Evolutionary conservation across 2,329 filamentous ascomycete species (phyloP).

Genomic region (Sarocladium brachiariae): DNA sequence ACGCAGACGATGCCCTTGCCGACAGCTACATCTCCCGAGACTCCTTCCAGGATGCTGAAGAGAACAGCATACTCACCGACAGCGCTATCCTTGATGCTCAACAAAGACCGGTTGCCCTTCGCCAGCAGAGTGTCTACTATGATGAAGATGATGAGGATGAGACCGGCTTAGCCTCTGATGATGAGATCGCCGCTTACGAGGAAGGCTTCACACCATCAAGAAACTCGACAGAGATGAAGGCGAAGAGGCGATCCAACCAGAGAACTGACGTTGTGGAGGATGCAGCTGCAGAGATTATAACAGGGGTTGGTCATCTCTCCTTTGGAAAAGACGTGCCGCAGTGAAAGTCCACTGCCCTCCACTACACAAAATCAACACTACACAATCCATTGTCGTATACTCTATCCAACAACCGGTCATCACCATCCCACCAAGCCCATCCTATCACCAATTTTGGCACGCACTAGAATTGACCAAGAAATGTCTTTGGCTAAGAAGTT

Average conservation of each 20-base stretch:
- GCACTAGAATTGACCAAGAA: background rate
- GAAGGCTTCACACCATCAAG: no score
- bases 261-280: slow-evolving; percentile 32
- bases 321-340: slow-evolving; percentile 33
- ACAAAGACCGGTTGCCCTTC: slow-evolving; percentile 25
- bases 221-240: slow-evolving; percentile 13
- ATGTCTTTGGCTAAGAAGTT: slow-evolving; percentile 3
- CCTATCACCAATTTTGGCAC: background rate
- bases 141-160: slow-evolving; percentile 35
- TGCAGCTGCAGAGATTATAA: slow-evolving; percentile 49
- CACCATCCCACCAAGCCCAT: background rate
- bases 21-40: slow-evolving; percentile 50
- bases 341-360: slow-evolving; percentile 13
- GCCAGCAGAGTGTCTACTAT: slow-evolving; percentile 18
- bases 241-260: slow-evolving; percentile 11
- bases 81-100: slow-evolving; percentile 38
- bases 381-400: background rate
- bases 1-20: slow-evolving; percentile 35
- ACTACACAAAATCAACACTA: background rate
- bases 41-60: slow-evolving; percentile 38
- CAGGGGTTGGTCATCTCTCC: slow-evolving; percentile 48
- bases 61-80: slow-evolving; percentile 35
- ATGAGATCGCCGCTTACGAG: no score
- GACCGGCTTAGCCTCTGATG: slow-evolving; percentile 13
- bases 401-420: background rate